Evolutionary conservation across 176 grass and related monocot genomes (phyloP), one percentile per base, ranked within the genome.

Genomic region (Panicum miliaceum): DNA sequence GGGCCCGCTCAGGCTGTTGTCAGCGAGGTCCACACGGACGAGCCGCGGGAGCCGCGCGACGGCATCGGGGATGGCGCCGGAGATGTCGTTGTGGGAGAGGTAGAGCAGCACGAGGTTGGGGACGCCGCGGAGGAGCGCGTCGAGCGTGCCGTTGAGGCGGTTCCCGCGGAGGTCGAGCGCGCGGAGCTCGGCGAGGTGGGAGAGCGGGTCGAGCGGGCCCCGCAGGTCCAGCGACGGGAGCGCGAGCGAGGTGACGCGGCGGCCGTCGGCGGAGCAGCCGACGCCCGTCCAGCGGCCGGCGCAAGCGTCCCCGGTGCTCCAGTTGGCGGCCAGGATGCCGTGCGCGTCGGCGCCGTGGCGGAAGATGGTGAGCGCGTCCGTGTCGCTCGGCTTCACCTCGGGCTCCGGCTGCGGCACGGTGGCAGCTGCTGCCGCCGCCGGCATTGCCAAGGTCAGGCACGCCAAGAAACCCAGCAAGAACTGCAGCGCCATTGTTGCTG

Each of bases 131-230:
- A 96, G 83, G 48, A 93, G 78, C 26, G 73, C 42, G 87, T 83
- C 83, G 54, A 96, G 91, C 15, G 91, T 88, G 68, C 94, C 89
- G 52, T 96, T 96, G 78, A 96, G 91, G 42, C 91, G 91, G 89
- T 93, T 96, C 45, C 89, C 86, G 64, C 85, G 91, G 81, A 96
- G 84, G 84, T 93, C 91, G 52, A 96, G 91, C 52, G 68, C 19
- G 32, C 91, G 94, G 63, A 96, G 91, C 84, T 93, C 91, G 46
- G 62, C 22, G 16, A 93, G 94, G 82, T 83, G 86, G 56, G 86
- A 87, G 8, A 96, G 88, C 68, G 90, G 82, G 73, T 89, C 94
- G 7, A 96, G 84, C 0, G 86, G 75, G 5, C 94, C 94, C 0
- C 94, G 91, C 75, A 96, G 87, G 77, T 96, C 94, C 12, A 93